Evolutionary conservation across 2,329 filamentous ascomycete species (phyloP).

Genomic region (Colletotrichum sp.): DNA sequence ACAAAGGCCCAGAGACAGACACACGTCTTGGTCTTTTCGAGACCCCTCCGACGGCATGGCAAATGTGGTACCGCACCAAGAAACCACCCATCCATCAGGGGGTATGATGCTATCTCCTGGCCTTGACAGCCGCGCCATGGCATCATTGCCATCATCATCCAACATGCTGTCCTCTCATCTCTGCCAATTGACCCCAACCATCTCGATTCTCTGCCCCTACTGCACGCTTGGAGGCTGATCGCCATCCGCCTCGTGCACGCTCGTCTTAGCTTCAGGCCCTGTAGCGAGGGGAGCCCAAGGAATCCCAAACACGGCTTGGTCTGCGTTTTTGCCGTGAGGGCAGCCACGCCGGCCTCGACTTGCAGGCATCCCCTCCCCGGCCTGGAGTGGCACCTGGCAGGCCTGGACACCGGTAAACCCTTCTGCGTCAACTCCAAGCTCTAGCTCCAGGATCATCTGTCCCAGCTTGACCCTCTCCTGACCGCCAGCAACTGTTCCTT

Average conservation of each 20-base stretch:
- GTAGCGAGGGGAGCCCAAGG: not conserved
- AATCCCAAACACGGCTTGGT: not conserved
- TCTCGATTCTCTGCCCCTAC: not conserved
- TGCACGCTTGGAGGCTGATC: not conserved
- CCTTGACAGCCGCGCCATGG: not conserved
- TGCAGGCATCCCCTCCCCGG: not conserved
- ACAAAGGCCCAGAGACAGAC: not conserved
- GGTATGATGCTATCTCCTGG: not conserved
- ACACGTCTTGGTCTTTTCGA: not conserved
- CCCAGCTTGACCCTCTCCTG: not conserved
- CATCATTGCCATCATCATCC: not conserved
- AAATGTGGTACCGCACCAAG: not conserved
- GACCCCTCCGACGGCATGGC: not conserved
- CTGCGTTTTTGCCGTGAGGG: not conserved
- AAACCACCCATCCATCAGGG: not conserved
- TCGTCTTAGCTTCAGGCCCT: not conserved
- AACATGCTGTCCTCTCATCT: not conserved
- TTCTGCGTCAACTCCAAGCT: not conserved
- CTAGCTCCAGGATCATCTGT: not conserved
- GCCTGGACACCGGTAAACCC: not conserved
- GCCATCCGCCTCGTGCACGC: not conserved
- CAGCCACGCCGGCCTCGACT: not conserved
- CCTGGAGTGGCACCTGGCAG: not conserved
- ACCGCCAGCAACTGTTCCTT: not conserved
- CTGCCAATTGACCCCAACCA: not conserved